Evolutionary conservation across 495 filamentous ascomycete species (phyloP).

Genomic region (Trichoderma erinaceum): DNA sequence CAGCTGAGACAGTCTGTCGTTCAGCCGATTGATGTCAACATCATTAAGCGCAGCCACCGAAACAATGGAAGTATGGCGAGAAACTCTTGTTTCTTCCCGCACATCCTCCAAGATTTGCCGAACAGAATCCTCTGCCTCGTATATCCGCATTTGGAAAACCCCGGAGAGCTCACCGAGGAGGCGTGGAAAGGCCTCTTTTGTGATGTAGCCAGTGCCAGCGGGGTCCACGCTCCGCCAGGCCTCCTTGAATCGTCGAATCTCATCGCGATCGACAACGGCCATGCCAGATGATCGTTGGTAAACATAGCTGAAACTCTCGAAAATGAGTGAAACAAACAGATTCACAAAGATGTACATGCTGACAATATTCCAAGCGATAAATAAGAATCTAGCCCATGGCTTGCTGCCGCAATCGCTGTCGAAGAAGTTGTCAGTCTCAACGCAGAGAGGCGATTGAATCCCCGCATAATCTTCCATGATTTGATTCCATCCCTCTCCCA

Average conservation of each 20-base stretch:
- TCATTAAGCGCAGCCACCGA: constrained; percentile 48
- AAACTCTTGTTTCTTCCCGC: constrained; percentile 44
- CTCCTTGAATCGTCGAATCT: constrained; percentile 94
- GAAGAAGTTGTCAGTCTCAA: constrained; percentile 58
- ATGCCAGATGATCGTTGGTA: constrained; percentile 89
- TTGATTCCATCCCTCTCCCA: constrained; percentile 92
- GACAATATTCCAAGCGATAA: constrained; percentile 96
- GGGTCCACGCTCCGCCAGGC: constrained; percentile 96
- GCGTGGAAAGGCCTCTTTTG: constrained; percentile 85
- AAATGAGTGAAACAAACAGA: constrained; percentile 97
- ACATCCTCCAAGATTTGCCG: constrained; percentile 76
- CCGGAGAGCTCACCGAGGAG: constrained; percentile 88
- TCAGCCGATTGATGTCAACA: constrained; percentile 71
- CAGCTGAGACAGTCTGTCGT: constrained; percentile 66
- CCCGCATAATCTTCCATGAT: constrained; percentile 94
- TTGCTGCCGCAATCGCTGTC: constrained; percentile 89
- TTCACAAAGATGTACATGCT: constrained; percentile 99
- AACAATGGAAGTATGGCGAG: constrained; percentile 49
- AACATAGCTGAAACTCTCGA: constrained; percentile 98
- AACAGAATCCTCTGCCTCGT: constrained; percentile 83
- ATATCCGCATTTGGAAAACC: constrained; percentile 95
- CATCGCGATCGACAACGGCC: constrained; percentile 79
- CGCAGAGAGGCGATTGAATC: constrained; percentile 70
- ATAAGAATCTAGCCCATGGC: constrained; percentile 78
- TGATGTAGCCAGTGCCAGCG: constrained; percentile 82